These are phyloP conservation scores for Cutaneotrichosporon sp. DNA, from an alignment of 1,284 basidiomycete species.

Conservation along the genomic window DNA sequence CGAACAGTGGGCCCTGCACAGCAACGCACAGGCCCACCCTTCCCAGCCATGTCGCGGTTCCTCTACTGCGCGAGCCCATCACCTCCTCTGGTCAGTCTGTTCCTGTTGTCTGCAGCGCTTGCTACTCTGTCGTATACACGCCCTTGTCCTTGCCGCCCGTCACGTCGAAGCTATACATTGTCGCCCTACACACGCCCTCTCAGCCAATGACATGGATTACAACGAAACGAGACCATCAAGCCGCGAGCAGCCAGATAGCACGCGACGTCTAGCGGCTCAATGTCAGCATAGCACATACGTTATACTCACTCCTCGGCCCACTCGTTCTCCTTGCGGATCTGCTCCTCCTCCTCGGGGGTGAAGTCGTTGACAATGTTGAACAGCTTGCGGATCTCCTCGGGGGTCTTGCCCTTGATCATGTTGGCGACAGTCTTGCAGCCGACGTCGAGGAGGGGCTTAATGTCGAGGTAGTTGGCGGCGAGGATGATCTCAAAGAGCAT, in stretches of 20 bases:
- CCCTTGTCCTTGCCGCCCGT: background rate
- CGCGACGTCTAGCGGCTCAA: conserved; percentile 8
- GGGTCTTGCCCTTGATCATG: conserved; percentile 91
- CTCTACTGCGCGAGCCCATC: too few relatives aligned
- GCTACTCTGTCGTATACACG: too few relatives aligned
- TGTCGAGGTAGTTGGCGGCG: conserved; percentile 99
- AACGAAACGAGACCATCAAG: conserved; percentile 7
- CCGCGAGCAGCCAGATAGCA: background rate
- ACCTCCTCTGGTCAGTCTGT: too few relatives aligned
- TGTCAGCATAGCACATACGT: background rate
- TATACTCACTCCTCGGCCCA: conserved; percentile 57
- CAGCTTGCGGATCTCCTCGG: conserved; percentile 79
- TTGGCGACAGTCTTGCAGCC: conserved; percentile 99
- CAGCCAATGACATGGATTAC: conserved; percentile 2
- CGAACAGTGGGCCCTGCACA: too few relatives aligned
- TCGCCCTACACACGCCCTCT: background rate
- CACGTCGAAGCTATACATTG: background rate
- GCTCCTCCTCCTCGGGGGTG: conserved; percentile 98
- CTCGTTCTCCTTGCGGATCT: conserved; percentile 99
- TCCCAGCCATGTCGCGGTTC: too few relatives aligned
- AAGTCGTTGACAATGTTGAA: conserved; percentile 99
- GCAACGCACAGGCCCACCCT: too few relatives aligned
- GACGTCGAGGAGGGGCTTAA: conserved; percentile 96
- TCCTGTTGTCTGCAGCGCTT: too few relatives aligned
- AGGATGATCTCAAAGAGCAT: conserved; percentile 96